These are phyloP conservation scores for Rhizophora mangle DNA, from an alignment of 345 rosid genomes.

Conservation along the genomic window DNA sequence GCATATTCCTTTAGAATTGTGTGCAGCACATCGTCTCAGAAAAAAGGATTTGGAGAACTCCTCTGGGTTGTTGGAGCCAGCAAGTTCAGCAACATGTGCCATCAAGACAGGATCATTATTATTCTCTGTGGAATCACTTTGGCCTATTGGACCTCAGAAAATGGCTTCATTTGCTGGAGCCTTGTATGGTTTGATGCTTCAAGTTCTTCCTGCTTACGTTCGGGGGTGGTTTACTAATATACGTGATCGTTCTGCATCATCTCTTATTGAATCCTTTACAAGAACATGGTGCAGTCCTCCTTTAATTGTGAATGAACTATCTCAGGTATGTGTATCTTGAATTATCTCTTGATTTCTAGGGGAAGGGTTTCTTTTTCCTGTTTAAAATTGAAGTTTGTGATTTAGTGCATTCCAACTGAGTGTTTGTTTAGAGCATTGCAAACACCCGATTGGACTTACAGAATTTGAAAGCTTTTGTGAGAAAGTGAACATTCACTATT, in stretches of 20 bases:
- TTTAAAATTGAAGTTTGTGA: too few species aligned
- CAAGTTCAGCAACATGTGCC: conserved; percentile 62
- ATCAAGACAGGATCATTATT: conserved; percentile 61
- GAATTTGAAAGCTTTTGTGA: too few species aligned
- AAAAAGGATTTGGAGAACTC: conserved; percentile 71
- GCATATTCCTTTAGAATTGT: conserved; percentile 72
- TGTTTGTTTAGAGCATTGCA: too few species aligned
- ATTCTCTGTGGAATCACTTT: conserved; percentile 69
- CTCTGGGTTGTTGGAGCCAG: conserved; percentile 53
- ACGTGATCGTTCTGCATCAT: conserved; percentile 74
- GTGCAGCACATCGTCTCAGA: conserved; percentile 50
- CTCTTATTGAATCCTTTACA: conserved; percentile 73
- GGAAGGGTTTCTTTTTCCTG: too few species aligned
- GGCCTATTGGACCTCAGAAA: conserved; percentile 64
- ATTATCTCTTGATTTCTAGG: background rate
- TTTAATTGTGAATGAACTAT: conserved; percentile 67
- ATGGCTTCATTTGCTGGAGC: conserved; percentile 86
- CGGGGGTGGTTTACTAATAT: conserved; percentile 84
- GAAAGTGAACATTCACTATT: too few species aligned
- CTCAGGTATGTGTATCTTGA: conserved; percentile 58
- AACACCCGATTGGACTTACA: too few species aligned
- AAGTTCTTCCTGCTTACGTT: conserved; percentile 90
- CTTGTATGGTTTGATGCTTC: conserved; percentile 77
- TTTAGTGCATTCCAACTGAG: too few species aligned
- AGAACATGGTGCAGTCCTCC: conserved; percentile 94